A percentile compares a stretch with the other conserved stretches of the same genome.
Conservation (phyloP, 352 stramenopile genomes). For the Blastocystis sp. region DNA sequence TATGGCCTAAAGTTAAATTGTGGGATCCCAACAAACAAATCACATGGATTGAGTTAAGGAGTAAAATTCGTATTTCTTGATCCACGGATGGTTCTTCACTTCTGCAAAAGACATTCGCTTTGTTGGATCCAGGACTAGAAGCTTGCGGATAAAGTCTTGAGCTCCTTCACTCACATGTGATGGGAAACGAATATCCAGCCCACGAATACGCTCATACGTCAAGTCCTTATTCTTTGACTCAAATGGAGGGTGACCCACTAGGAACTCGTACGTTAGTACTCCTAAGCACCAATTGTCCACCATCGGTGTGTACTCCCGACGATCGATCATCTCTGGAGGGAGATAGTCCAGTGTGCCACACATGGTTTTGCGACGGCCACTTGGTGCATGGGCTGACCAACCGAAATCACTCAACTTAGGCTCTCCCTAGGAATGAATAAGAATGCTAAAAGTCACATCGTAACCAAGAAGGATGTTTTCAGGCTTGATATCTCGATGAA, state of each 20-base stretch:
- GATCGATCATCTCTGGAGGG: slow-evolving; percentile 97
- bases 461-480: slow-evolving; percentile 94
- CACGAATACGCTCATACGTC: slow-evolving; percentile 91
- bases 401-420: slow-evolving; percentile 99
- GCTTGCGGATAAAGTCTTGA: slow-evolving; percentile 80
- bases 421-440: slow-evolving; percentile 69
- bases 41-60: slow-evolving; percentile 11
- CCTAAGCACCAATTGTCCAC: slow-evolving; percentile 98
- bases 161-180: slow-evolving; percentile 80
- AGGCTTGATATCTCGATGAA: slow-evolving; percentile 98
- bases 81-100: slow-evolving; percentile 87
- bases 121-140: slow-evolving; percentile 87
- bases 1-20: too few species aligned
- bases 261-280: slow-evolving; percentile 96
- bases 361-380: slow-evolving; percentile 87
- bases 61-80: slow-evolving; percentile 67
- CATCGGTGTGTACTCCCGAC: slow-evolving; percentile 87
- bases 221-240: slow-evolving; percentile 87
- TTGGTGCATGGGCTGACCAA: slow-evolving; percentile 95
- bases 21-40: slow-evolving; percentile 41
- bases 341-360: slow-evolving; percentile 98
- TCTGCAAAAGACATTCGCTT: slow-evolving; percentile 82
- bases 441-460: slow-evolving; percentile 64
- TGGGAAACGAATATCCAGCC: slow-evolving; percentile 89
- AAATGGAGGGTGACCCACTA: slow-evolving; percentile 92